Conservation (phyloP, 23 red algal species). For the Agarophyton chilense region DNA sequence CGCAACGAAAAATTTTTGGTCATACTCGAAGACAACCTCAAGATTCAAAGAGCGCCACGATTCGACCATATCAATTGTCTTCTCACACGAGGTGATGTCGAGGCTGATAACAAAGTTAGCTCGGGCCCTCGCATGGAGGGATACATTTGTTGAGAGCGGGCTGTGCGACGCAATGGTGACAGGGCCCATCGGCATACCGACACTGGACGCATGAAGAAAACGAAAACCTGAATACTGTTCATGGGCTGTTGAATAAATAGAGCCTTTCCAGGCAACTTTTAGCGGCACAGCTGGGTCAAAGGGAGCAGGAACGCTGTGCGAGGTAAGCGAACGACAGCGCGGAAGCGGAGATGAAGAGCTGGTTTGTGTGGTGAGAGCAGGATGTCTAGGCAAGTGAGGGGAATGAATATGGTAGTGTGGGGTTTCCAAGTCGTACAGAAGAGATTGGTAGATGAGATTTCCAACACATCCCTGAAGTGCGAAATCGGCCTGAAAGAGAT, state of each 20-base stretch:
- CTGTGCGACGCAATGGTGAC: neutral
- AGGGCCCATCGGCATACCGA: slow-evolving; percentile 8
- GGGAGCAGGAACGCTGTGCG: neutral
- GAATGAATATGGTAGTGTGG: neutral
- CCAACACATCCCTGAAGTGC: slow-evolving; percentile 14
- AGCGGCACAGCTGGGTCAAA: neutral
- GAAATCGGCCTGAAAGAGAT: slow-evolving; percentile 24
- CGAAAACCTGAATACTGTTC: neutral
- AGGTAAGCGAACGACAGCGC: neutral
- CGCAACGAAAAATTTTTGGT: neutral
- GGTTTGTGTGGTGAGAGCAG: neutral
- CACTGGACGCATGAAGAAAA: slow-evolving; percentile 19
- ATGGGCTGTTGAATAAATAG: neutral
- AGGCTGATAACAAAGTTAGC: slow-evolving; percentile 4
- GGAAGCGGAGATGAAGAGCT: neutral
- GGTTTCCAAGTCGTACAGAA: neutral
- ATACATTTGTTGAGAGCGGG: neutral
- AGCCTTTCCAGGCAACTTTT: slow-evolving; percentile 11
- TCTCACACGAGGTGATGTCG: slow-evolving; percentile 7
- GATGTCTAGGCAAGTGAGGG: neutral
- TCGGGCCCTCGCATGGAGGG: neutral
- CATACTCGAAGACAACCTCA: neutral
- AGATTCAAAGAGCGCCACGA: neutral
- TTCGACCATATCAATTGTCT: neutral
- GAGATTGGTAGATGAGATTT: slow-evolving; percentile 13